phyloP scores from a whole-genome alignment of 2,329 filamentous ascomycete species.

The Aspergillus costaricaensis region DNA sequence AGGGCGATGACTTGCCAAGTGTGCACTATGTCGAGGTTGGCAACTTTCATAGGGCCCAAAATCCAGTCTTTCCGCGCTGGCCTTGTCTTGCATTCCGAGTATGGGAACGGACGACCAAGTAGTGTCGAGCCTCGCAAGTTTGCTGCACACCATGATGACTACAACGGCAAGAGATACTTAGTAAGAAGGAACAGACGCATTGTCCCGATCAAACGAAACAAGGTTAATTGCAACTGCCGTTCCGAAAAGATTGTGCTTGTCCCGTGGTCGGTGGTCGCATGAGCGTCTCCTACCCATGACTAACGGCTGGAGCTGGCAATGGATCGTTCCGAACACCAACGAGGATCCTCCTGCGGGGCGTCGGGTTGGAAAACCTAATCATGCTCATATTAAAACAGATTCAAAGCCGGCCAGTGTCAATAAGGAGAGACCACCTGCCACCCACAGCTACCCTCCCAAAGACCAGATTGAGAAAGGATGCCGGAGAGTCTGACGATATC shows the following conservation, averaged over 20 bases:
- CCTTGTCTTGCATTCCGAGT: background rate
- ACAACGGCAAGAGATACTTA: constrained; percentile 7
- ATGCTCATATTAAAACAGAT: background rate
- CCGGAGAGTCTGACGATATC: constrained; percentile 5
- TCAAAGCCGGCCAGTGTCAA: constrained; percentile 1
- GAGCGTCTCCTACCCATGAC: constrained; percentile 5
- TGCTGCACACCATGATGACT: background rate
- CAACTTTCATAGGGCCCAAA: background rate
- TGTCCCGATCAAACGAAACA: constrained; percentile 18
- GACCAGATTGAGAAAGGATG: background rate
- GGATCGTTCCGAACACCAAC: constrained; percentile 15
- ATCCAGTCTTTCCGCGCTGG: background rate
- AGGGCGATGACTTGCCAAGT: background rate
- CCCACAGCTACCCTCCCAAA: background rate
- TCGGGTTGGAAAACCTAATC: constrained; percentile 8
- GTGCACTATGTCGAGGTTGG: background rate
- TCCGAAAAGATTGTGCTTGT: constrained; percentile 20
- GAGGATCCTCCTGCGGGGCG: constrained; percentile 15
- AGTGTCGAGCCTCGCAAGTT: background rate
- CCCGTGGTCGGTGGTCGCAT: constrained; percentile 3
- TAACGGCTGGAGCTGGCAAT: constrained; percentile 2
- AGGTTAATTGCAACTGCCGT: constrained; percentile 27
- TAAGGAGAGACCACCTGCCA: background rate
- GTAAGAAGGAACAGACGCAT: constrained; percentile 12
- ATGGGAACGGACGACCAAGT: background rate